Percentiles rank a stretch among this genome's conserved stretches.
Conservation (phyloP, 2,329 filamentous ascomycete genomes). For the Rhinocladiella similis region DNA sequence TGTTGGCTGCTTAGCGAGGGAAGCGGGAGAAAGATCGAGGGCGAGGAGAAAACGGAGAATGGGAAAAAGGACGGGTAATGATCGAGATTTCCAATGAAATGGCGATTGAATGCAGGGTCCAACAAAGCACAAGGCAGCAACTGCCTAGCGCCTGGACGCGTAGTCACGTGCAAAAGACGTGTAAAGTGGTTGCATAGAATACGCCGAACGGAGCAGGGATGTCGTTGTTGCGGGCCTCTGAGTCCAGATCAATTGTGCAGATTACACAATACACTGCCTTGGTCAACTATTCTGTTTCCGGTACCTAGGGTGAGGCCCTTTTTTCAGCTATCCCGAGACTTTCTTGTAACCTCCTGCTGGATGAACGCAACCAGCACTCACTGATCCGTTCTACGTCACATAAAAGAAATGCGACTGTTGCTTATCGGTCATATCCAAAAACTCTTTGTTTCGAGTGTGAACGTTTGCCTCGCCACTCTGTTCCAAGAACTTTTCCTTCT, state of each 20-base stretch:
- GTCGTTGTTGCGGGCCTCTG: no score
- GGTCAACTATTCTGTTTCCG: no score
- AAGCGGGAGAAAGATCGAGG: not conserved
- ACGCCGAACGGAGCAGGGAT: no score
- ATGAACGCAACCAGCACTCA: no score
- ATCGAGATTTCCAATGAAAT: conserved; percentile 2
- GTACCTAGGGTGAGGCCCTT: no score
- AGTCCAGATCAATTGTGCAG: no score
- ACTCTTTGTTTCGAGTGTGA: conserved; percentile 27
- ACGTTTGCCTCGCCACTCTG: conserved; percentile 29
- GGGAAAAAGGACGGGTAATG: not conserved
- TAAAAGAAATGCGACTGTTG: conserved; percentile 27
- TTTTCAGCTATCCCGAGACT: no score
- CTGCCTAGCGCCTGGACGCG: conserved; percentile 10
- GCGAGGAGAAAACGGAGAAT: not conserved
- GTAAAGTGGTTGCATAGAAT: conserved; percentile 1
- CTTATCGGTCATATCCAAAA: conserved; percentile 6
- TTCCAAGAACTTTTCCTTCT: not conserved
- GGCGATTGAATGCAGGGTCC: conserved; percentile 1
- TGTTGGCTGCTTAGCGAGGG: conserved; percentile 11
- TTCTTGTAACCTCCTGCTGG: no score
- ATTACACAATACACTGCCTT: no score
- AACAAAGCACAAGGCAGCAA: not conserved
- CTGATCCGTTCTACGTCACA: not conserved
- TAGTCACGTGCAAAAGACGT: not conserved